Conservation (phyloP, 2,329 filamentous ascomycete species). For the Ophiostoma montium region DNA sequence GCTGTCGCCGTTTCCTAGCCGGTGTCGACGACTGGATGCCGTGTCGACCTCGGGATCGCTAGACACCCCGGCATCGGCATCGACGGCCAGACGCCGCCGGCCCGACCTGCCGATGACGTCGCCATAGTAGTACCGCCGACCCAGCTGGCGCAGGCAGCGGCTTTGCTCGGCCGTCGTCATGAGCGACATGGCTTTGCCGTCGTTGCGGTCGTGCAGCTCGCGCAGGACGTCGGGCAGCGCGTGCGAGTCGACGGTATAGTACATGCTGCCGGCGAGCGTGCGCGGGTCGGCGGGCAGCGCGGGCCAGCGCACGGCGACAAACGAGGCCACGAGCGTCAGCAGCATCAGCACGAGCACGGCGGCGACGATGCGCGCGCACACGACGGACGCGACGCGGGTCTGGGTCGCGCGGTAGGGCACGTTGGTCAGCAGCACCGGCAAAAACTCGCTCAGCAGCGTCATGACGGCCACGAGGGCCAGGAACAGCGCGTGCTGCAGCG, state of each 20-base stretch:
- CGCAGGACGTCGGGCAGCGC: constrained; percentile 17
- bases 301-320: constrained; percentile 27
- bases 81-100: constrained; percentile 15
- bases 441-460: constrained; percentile 32
- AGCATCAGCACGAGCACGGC: constrained; percentile 29
- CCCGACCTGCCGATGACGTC: constrained; percentile 16
- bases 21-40: too few species aligned
- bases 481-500: constrained; percentile 16
- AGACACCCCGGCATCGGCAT: constrained; percentile 9
- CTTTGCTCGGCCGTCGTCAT: constrained; percentile 17
- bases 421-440: constrained; percentile 35
- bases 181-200: constrained; percentile 14
- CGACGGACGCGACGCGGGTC: constrained; percentile 23
- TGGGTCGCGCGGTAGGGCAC: constrained; percentile 32
- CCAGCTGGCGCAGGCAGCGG: constrained; percentile 15
- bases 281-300: constrained; percentile 33
- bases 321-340: constrained; percentile 22
- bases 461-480: constrained; percentile 27
- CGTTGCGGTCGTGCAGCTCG: constrained; percentile 6
- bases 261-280: constrained; percentile 31
- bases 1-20: not conserved
- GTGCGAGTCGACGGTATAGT: constrained; percentile 23
- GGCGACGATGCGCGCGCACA: constrained; percentile 27
- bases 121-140: constrained; percentile 21
- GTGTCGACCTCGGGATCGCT: too few species aligned